These are phyloP conservation scores for Didymella glomerata DNA, from an alignment of 2,329 filamentous ascomycete genomes.

Conservation along the genomic window DNA sequence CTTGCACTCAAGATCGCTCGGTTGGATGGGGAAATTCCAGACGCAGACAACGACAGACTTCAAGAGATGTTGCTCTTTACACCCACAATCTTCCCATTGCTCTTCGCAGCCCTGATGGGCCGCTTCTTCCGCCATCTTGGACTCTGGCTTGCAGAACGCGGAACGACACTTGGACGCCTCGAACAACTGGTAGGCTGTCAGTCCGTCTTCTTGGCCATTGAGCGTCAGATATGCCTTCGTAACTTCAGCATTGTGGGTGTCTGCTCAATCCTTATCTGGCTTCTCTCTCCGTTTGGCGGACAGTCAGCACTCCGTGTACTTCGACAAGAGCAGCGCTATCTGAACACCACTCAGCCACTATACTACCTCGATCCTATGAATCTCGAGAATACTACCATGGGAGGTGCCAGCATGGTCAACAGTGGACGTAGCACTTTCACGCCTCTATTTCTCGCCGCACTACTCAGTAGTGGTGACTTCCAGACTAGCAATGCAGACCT, in stretches of 20 bases:
- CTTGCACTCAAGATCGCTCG: constrained; percentile 37
- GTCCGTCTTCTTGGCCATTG: constrained; percentile 42
- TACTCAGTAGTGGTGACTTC: constrained; percentile 38
- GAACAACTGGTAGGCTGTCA: constrained; percentile 43
- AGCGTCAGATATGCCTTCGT: constrained; percentile 40
- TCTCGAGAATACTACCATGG: constrained; percentile 21
- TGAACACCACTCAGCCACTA: constrained; percentile 23
- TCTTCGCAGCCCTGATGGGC: constrained; percentile 45
- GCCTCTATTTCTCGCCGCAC: constrained; percentile 33
- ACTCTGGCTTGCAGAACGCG: constrained; percentile 39
- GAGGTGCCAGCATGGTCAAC: constrained; percentile 24
- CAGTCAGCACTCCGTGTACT: constrained; percentile 43
- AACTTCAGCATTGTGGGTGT: constrained; percentile 38
- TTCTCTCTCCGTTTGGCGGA: constrained; percentile 42
- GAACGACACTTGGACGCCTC: constrained; percentile 41
- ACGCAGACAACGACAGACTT: constrained; percentile 27
- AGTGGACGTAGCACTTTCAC: constrained; percentile 31
- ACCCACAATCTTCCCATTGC: constrained; percentile 42
- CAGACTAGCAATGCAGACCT: constrained; percentile 35
- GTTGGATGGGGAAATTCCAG: constrained; percentile 30
- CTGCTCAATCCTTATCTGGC: constrained; percentile 36
- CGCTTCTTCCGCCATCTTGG: constrained; percentile 38
- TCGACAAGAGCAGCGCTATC: constrained; percentile 23
- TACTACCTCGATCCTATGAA: constrained; percentile 33
- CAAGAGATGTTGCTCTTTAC: constrained; percentile 33